Conservation (phyloP, 2,329 filamentous ascomycete species). For the Cordyceps cateniannulata region DNA sequence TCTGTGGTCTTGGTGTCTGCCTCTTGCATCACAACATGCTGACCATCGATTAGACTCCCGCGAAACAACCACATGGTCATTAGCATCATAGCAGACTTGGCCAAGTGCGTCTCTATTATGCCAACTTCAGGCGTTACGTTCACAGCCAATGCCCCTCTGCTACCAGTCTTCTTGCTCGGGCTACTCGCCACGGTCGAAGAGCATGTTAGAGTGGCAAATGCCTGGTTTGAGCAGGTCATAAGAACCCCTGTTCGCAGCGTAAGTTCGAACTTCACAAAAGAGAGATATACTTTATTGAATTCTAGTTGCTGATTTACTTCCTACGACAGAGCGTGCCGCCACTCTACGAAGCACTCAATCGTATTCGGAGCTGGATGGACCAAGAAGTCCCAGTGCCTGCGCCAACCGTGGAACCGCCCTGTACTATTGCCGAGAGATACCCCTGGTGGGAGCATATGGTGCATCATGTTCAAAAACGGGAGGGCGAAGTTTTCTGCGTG, state of each 20-base stretch:
- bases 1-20: slow-evolving; percentile 14
- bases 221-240: slow-evolving; percentile 33
- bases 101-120: slow-evolving; percentile 32
- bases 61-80: slow-evolving; percentile 30
- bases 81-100: slow-evolving; percentile 26
- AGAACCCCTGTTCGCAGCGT: slow-evolving; percentile 33
- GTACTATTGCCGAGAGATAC: slow-evolving; percentile 23
- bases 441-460: slow-evolving; percentile 37
- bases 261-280: slow-evolving; percentile 17
- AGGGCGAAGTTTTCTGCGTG: slow-evolving; percentile 31
- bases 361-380: slow-evolving; percentile 31
- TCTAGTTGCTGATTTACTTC: slow-evolving; percentile 12
- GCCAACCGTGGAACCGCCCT: slow-evolving; percentile 14
- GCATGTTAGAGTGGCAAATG: slow-evolving; percentile 23
- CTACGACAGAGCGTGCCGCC: slow-evolving; percentile 33
- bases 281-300: not conserved
- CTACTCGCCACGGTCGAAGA: slow-evolving; percentile 25
- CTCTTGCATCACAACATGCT: not conserved
- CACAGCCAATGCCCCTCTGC: slow-evolving; percentile 35
- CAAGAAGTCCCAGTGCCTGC: slow-evolving; percentile 19
- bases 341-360: slow-evolving; percentile 25
- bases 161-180: slow-evolving; percentile 35
- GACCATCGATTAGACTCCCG: slow-evolving; percentile 24
- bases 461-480: slow-evolving; percentile 23
- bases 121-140: slow-evolving; percentile 34